These are phyloP conservation scores for Fraxinus greggii DNA, from an alignment of 305 asterid species.

Conservation along the genomic window DNA sequence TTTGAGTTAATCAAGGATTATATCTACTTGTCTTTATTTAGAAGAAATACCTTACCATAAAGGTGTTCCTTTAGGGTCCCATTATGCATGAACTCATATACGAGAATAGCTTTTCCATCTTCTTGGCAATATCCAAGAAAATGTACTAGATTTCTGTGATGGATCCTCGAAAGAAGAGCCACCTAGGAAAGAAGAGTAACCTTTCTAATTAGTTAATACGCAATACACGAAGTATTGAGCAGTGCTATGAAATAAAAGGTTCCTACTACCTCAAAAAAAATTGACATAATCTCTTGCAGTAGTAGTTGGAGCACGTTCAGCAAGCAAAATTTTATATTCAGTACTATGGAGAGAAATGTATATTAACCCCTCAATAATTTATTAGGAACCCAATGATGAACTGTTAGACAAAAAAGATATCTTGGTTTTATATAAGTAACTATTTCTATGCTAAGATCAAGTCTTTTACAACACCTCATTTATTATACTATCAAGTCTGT, in stretches of 20 bases:
- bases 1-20: slow-evolving; percentile 6
- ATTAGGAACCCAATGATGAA: neutral
- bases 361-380: neutral
- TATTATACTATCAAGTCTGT: neutral
- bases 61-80: slow-evolving; percentile 97
- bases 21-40: neutral
- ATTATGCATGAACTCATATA: slow-evolving; percentile 92
- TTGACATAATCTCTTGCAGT: neutral
- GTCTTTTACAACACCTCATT: neutral
- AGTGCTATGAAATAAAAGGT: neutral
- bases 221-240: neutral
- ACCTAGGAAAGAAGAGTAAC: slow-evolving; percentile 44
- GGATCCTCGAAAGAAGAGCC: slow-evolving; percentile 95
- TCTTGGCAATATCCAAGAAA: slow-evolving; percentile 97
- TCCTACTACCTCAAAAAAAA: neutral
- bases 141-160: slow-evolving; percentile 91
- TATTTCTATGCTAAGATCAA: neutral
- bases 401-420: neutral
- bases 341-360: neutral
- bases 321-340: neutral
- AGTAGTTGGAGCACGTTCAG: neutral
- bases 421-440: neutral
- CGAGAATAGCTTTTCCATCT: slow-evolving; percentile 80
- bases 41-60: slow-evolving; percentile 48
- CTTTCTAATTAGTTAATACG: neutral